Conservation (phyloP, 2,329 filamentous ascomycete species). For the Aspergillus ruber region DNA sequence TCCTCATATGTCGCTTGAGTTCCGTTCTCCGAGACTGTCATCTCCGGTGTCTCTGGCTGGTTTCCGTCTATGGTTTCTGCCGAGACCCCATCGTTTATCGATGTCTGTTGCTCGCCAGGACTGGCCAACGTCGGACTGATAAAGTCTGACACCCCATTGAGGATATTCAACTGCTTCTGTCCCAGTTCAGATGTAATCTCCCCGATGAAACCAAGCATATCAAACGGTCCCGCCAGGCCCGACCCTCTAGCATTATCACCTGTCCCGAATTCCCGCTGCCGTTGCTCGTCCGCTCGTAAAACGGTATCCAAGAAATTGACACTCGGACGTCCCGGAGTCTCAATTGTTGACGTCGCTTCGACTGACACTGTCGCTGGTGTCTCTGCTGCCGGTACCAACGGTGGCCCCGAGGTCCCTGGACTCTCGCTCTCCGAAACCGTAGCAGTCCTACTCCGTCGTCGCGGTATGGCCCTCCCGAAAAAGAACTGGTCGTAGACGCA, state of each 20-base stretch:
- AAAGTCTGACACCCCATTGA: conserved; percentile 14
- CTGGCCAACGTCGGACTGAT: conserved; percentile 4
- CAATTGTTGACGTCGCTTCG: not conserved
- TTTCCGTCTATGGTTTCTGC: conserved; percentile 2
- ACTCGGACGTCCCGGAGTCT: conserved; percentile 12
- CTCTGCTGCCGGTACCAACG: not conserved
- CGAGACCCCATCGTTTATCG: not conserved
- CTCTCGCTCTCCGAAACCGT: not conserved
- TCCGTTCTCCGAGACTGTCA: not conserved
- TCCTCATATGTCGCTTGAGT: conserved; percentile 19
- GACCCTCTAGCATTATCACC: conserved; percentile 7
- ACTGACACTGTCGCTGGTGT: not conserved
- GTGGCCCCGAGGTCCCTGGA: not conserved
- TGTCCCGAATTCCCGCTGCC: not conserved
- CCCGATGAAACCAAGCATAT: conserved; percentile 33
- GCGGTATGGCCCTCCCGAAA: conserved; percentile 2
- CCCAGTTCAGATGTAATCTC: conserved; percentile 30
- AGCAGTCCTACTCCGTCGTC: not conserved
- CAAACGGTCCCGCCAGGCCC: conserved; percentile 20
- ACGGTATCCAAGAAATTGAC: conserved; percentile 24
- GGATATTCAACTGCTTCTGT: conserved; percentile 28
- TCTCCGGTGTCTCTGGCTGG: not conserved
- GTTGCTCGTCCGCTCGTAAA: conserved; percentile 20
- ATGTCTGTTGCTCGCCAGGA: not conserved
- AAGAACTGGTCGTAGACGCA: conserved; percentile 20